Evolutionary conservation across 805 yeast species (phyloP).

Genomic region (Lipomyces yamanashiensis): DNA sequence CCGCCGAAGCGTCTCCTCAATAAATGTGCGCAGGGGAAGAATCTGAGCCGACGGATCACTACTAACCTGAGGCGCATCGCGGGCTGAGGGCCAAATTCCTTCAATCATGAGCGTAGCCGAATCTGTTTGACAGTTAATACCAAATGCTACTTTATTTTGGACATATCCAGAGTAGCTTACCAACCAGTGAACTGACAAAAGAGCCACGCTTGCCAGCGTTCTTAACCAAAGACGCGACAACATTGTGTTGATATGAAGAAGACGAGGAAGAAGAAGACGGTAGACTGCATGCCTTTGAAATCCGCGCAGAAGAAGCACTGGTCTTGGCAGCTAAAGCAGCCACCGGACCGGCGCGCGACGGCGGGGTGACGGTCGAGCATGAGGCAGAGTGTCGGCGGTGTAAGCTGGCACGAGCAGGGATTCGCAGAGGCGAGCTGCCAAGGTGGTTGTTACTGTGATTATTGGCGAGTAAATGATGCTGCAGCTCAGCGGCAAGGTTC

Average conservation of each 20-base stretch:
- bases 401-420: constrained; percentile 2
- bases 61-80: constrained; percentile 38
- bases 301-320: neutral
- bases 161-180: constrained; percentile 32
- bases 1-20: constrained; percentile 49
- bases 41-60: constrained; percentile 37
- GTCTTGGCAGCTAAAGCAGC: constrained; percentile 12
- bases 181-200: constrained; percentile 30
- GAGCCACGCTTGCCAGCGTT: constrained; percentile 22
- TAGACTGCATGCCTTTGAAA: constrained; percentile 5
- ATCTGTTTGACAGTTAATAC: constrained; percentile 22
- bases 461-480: neutral
- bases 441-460: neutral
- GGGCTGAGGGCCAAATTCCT: constrained; percentile 44
- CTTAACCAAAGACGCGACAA: constrained; percentile 16
- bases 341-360: neutral
- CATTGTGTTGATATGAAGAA: neutral
- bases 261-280: neutral
- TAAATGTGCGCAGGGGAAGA: constrained; percentile 46
- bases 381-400: constrained; percentile 31
- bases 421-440: constrained; percentile 4
- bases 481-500: constrained; percentile 11
- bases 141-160: neutral
- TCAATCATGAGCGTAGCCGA: constrained; percentile 42
- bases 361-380: neutral